Evolutionary conservation across 495 filamentous ascomycete species (phyloP).

Genomic region (Astrothelium subdiscretum): DNA sequence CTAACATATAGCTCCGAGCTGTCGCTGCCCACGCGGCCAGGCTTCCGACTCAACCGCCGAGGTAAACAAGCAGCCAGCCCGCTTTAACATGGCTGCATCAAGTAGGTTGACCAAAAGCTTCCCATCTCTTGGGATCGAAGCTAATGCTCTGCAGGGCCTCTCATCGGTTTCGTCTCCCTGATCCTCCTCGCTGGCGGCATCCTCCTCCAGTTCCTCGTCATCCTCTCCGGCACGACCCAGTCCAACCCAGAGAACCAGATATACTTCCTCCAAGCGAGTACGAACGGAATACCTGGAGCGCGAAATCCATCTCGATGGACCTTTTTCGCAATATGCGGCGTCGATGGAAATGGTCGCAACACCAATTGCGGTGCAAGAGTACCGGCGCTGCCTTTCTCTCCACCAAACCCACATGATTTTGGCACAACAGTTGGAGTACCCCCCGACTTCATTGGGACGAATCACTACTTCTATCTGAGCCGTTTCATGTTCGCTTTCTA

Average conservation of each 20-base stretch:
- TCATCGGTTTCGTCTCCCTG: constrained; percentile 50
- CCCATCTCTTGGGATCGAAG: neutral
- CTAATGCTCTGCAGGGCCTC: constrained; percentile 11
- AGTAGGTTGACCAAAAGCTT: neutral
- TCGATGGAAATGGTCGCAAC: constrained; percentile 40
- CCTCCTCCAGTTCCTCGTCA: constrained; percentile 67
- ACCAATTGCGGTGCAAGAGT: constrained; percentile 40
- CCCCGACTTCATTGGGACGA: constrained; percentile 40
- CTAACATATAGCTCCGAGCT: neutral
- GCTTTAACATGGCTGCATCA: neutral
- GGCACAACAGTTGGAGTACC: constrained; percentile 45
- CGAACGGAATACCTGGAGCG: constrained; percentile 49
- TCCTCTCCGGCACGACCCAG: constrained; percentile 54
- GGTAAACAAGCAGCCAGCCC: neutral
- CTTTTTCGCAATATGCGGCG: constrained; percentile 65
- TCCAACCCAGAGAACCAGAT: constrained; percentile 55
- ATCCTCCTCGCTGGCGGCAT: constrained; percentile 64
- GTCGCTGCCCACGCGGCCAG: neutral
- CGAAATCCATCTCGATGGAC: constrained; percentile 67
- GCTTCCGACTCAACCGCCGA: neutral
- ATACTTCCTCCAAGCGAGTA: constrained; percentile 73
- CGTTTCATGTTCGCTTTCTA: constrained; percentile 66
- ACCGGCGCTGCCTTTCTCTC: constrained; percentile 55
- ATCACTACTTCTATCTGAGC: constrained; percentile 51
- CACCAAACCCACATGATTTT: constrained; percentile 44